Conservation (phyloP, 371 early-diverging fungal species). For the Haplosporangium sp. region DNA sequence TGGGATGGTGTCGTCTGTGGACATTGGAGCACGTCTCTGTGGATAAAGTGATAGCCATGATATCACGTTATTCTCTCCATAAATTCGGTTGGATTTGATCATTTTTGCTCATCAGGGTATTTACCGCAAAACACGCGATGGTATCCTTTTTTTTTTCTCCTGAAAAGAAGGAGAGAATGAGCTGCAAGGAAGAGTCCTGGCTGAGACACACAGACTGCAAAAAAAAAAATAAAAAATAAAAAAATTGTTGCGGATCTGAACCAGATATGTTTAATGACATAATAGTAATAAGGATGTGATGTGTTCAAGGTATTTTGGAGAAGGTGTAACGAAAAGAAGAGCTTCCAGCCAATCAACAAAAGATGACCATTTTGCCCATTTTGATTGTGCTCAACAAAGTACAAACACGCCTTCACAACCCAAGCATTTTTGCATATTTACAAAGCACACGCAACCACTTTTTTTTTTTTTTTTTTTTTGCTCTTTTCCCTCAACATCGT, state of each 20-base stretch:
- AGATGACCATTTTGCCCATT: conserved; percentile 2
- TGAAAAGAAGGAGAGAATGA: neutral
- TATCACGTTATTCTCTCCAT: too few relatives aligned
- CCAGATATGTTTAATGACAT: neutral
- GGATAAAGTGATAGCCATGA: neutral
- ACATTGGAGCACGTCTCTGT: conserved; percentile 32
- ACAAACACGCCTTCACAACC: neutral
- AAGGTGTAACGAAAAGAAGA: neutral
- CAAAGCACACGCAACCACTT: neutral
- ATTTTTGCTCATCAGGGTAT: neutral
- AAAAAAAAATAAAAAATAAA: neutral
- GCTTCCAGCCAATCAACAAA: neutral
- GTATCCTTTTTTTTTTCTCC: neutral
- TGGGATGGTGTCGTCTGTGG: conserved; percentile 27
- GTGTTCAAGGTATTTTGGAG: neutral
- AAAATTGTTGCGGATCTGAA: neutral
- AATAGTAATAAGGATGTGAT: neutral
- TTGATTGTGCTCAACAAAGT: neutral
- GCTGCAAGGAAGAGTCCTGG: neutral
- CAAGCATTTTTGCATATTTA: neutral
- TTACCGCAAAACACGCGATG: neutral
- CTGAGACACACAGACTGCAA: neutral
- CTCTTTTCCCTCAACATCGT: neutral
- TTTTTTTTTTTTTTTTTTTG: neutral
- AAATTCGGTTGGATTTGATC: too few relatives aligned